Evolutionary conservation across 768 basidiomycete species (phyloP), one percentile per base, ranked within the genome.

Genomic region (Rubroboletus pulcherrimus): DNA sequence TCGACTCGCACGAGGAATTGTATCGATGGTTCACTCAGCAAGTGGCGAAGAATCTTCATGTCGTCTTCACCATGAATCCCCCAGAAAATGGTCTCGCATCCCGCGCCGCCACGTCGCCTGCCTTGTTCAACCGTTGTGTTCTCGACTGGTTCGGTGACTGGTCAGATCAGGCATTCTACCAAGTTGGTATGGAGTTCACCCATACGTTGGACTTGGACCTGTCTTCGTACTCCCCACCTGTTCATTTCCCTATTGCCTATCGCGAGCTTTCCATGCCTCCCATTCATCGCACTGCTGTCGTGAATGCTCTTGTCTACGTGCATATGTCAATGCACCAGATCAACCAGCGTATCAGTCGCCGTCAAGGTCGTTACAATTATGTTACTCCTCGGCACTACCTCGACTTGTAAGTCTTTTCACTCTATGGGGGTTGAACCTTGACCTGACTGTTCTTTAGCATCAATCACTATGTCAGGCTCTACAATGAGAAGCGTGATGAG

Each of bases 71-170:
- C 17, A 98, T 98, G 96, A 98, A 98, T 63, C 97, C 94, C 41
- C 96, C 95, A 0, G 87, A 93, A 64, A 94, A 96, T 54, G 97
- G 96, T 29, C 81, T 99, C 17, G 96, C 94, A 7, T 95, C 93
- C 19, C 83, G 94, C 46, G 97, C 94, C 11, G 97, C 96, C 3
- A 98, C 97, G 0, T 99, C 97, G 1, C 97, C 97, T 8, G 97
- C 97, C 17, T 77, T 98, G 64, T 96, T 96, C 85, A 99, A 99
- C 76, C 89, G 97, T 76, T 99, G 97, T 70, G 97, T 99, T 8
- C 79, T 99, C 54, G 96, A 99, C 72, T 99, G 97, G 97, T 98
- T 98, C 64, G 97, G 97, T 29, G 95, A 98, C 69, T 99, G 97
- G 97, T 93, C 95, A 15, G 93, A 97, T 63, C 95, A 98, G 68